A percentile compares a stretch with the other conserved stretches of the same genome.
Conservation (phyloP, 2,329 filamentous ascomycete species). For the Verticillium albo-atrum region DNA sequence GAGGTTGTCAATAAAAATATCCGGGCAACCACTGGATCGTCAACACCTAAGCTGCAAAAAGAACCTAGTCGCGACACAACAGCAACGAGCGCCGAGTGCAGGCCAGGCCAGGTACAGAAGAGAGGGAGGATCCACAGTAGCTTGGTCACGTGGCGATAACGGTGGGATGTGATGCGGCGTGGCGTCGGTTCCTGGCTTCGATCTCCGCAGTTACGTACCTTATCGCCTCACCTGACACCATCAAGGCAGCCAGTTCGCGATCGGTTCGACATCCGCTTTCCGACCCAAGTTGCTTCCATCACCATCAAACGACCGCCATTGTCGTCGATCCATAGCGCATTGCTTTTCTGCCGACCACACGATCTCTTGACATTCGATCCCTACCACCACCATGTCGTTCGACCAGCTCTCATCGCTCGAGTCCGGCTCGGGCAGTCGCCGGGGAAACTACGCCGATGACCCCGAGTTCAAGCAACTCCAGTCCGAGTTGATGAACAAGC, state of each 20-base stretch:
- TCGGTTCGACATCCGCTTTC: not conserved
- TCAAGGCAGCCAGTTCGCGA: not conserved
- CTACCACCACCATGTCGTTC: conserved; percentile 70
- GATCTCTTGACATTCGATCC: not conserved
- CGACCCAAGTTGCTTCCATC: not conserved
- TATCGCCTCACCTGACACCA: not conserved
- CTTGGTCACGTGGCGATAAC: not conserved
- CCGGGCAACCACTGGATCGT: not conserved
- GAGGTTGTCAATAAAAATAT: not conserved
- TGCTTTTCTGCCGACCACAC: not conserved
- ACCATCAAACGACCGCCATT: not conserved
- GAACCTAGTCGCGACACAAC: not conserved
- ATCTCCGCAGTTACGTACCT: conserved; percentile 1
- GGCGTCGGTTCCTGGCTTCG: not conserved
- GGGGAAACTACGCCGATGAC: conserved; percentile 75
- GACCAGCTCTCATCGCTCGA: conserved; percentile 82
- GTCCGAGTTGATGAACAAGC: conserved; percentile 76
- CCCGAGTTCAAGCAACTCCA: conserved; percentile 86
- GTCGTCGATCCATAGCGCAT: not conserved
- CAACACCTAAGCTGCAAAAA: not conserved
- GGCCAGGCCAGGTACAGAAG: not conserved
- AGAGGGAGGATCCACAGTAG: not conserved
- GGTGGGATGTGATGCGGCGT: not conserved
- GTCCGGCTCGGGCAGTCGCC: conserved; percentile 67
- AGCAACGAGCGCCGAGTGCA: not conserved